phyloP scores from a whole-genome alignment of 208 protist species.

The Acanthamoeba castellanii region DNA sequence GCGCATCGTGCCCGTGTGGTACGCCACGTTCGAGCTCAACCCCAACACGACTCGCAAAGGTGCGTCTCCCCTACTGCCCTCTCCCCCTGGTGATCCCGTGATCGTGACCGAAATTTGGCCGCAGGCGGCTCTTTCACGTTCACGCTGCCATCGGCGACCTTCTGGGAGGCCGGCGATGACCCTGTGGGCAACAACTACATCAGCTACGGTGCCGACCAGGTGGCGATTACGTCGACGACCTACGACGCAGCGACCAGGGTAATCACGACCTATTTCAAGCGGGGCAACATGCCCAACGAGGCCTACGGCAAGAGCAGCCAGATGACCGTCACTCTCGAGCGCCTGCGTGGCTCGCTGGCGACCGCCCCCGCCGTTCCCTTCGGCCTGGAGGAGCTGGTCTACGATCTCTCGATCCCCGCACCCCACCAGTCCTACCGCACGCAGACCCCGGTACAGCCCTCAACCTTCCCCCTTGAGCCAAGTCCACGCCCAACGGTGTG shows the following conservation, averaged over 20 bases:
- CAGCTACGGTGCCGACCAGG: constrained; percentile 18
- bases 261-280: neutral
- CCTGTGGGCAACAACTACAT: neutral
- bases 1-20: neutral
- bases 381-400: neutral
- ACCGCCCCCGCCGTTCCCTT: neutral
- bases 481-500: too few species aligned
- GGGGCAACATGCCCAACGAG: constrained; percentile 72
- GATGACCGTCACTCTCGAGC: constrained; percentile 60
- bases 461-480: neutral
- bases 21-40: constrained; percentile 69
- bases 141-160: neutral
- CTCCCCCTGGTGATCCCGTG: too few species aligned
- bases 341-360: neutral
- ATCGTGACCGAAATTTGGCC: neutral
- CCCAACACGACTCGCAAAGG: constrained; percentile 72
- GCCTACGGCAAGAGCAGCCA: constrained; percentile 38
- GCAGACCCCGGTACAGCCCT: neutral
- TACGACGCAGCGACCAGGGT: neutral
- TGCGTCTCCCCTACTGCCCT: neutral
- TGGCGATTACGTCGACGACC: neutral
- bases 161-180: neutral
- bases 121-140: neutral
- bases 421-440: constrained; percentile 58
- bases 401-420: constrained; percentile 29